Evolutionary conservation across 2,329 filamentous ascomycete genomes (phyloP), one percentile per base, ranked within the genome.

Genomic region (Pseudogymnoascus sp.): DNA sequence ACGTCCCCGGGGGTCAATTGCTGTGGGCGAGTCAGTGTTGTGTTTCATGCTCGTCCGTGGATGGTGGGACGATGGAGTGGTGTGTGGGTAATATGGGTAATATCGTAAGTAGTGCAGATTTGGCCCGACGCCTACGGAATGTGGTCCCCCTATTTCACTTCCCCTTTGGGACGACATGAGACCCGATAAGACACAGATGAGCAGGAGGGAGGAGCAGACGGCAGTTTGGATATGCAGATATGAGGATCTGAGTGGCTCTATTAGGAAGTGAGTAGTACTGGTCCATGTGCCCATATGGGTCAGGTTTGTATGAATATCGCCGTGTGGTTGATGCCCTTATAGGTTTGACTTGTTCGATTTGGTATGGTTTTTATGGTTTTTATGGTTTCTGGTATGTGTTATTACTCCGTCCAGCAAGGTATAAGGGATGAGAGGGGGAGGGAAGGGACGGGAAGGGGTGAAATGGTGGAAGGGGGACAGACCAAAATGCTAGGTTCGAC

Each of bases 71-170:
- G 46, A 53, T 31, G 46, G 46, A 28, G 46, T 31, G 28, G 28
- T 31, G 46, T 53, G 25, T 53, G 46, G 46, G 46, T 53, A 53
- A 53, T 53, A 53, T 53, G 46, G 46, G 46, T 53, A 31, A 53
- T 53, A 53, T 53, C 10, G 25, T 28, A 12, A 53, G 46, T 53
- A 53, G 46, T 31, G 46, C 46, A 31, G 46, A 12, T 53, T 53
- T 31, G n/a, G 14, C n/a, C 46, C 25, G 8, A 31, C 25, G n/a
- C 8, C 25, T 11, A 16, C 8, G 46, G 46, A 31, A 53, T 53
- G 46, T 16, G n/a, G 46, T 53, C 46, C 46, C 46, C 46, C 46
- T 53, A 31, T 53, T 53, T 12, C 46, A 6, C 5, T 31, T 53
- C 46, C 46, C 46, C n/a, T 16, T 53, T 53, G n/a, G 46, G 46